Evolutionary conservation across 202 grass and related monocot species (phyloP), one percentile per base, ranked within the genome.

Genomic region (Elaeis oleifera): DNA sequence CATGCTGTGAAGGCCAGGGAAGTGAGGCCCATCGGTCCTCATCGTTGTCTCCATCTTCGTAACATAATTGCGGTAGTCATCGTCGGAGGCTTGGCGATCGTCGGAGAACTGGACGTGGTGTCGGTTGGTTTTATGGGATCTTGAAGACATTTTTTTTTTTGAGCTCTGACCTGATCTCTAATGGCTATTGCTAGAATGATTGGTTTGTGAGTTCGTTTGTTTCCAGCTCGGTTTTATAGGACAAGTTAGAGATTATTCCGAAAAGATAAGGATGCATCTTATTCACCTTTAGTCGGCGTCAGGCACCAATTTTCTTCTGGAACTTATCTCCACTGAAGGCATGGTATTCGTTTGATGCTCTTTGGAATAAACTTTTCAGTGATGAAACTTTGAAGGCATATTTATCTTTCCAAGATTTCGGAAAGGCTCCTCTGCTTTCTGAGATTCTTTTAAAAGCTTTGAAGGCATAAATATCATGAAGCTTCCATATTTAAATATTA

Each of bases 161-260:
- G 28, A 31, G 65, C 62, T 76, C 59, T 18, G 15, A 16, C 60
- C 56, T 79, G 18, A 16, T 29, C n/a, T 48, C 31, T 20, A 24
- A 72, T 59, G 54, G 56, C 2, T 25, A 59, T 21, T 32, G 50
- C 15, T 56, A 66, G 65, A 53, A 18, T 36, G 49, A n/a, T 59
- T 75, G n/a, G 54, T 49, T 66, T 73, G 22, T 18, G 65, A 23
- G 3, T 65, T 51, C 17, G n/a, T 50, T 59, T 64, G 78, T 58
- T 31, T 44, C 51, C 17, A 59, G 14, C 26, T 69, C 73, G 62
- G 64, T 83, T 76, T 83, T 83, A 88, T 88, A 88, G 76, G 76
- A 53, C n/a, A 28, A 31, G 18, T 63, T 24, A 76, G 53, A 58
- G 23, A 24, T 58, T 72, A 28, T 49, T 69, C 56, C 29, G 5